Evolutionary conservation across 331 rosid species (phyloP).

Genomic region (Arachis monticola): DNA sequence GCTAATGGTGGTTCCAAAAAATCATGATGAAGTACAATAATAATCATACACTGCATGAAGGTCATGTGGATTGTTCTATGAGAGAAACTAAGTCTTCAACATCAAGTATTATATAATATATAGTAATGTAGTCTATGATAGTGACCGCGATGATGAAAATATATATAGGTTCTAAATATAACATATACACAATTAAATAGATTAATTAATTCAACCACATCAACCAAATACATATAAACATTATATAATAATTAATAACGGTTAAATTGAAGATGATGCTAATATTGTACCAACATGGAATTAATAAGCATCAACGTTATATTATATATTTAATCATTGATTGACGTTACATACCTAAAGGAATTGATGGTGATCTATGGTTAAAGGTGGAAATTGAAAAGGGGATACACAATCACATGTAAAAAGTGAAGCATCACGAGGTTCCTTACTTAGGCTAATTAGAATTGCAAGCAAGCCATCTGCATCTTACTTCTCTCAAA

Average conservation of each 20-base stretch:
- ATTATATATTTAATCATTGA: constrained; percentile 14
- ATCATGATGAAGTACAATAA: neutral
- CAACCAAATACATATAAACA: too few species aligned
- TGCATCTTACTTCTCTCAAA: constrained; percentile 39
- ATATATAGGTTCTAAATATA: neutral
- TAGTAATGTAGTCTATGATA: neutral
- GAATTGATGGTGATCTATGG: constrained; percentile 38
- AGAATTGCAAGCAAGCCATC: constrained; percentile 37
- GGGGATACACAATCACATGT: constrained; percentile 65
- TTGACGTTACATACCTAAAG: neutral
- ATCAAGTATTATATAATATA: neutral
- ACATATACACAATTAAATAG: neutral
- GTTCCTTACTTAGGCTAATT: constrained; percentile 36
- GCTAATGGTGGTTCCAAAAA: too few species aligned
- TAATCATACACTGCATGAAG: neutral
- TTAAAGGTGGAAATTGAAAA: constrained; percentile 34
- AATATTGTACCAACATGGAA: neutral
- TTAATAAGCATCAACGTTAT: neutral
- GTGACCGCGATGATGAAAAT: neutral
- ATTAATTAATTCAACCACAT: too few species aligned
- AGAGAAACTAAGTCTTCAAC: neutral
- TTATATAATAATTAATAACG: neutral
- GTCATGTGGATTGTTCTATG: neutral
- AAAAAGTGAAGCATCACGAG: constrained; percentile 67
- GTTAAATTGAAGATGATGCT: neutral